Conservation (phyloP, 352 stramenopile species). For the Phytophthora foliorum region DNA sequence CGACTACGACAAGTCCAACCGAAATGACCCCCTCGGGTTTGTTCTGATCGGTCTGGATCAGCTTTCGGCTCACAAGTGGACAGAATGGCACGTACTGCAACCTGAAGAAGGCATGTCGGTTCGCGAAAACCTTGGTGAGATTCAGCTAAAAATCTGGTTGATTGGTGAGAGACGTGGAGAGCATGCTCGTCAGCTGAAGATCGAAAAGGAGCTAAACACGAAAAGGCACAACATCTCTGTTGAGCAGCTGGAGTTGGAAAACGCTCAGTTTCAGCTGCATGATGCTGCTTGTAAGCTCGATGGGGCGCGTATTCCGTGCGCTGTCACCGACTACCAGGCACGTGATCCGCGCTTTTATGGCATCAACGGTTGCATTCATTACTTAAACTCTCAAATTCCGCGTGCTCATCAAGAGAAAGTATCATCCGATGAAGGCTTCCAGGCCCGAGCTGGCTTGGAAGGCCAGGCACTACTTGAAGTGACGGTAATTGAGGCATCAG, state of each 20-base stretch:
- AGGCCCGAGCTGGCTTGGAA: slow-evolving; percentile 61
- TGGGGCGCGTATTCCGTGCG: slow-evolving; percentile 71
- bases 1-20: slow-evolving; percentile 62
- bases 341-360: slow-evolving; percentile 81
- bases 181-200: slow-evolving; percentile 53
- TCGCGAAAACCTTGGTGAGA: slow-evolving; percentile 56
- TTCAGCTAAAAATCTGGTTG: slow-evolving; percentile 63
- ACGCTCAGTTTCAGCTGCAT: slow-evolving; percentile 68
- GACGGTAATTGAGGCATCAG: slow-evolving; percentile 50
- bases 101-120: slow-evolving; percentile 56
- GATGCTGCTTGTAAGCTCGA: slow-evolving; percentile 78
- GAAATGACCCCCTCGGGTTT: slow-evolving; percentile 64
- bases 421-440: slow-evolving; percentile 70
- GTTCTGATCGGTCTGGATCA: slow-evolving; percentile 58
- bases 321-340: slow-evolving; percentile 66
- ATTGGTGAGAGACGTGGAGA: slow-evolving; percentile 74
- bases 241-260: slow-evolving; percentile 75
- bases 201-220: slow-evolving; percentile 60
- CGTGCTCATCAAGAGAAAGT: slow-evolving; percentile 63
- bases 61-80: slow-evolving; percentile 58
- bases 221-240: slow-evolving; percentile 72
- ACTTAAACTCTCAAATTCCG: slow-evolving; percentile 68
- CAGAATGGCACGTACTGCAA: slow-evolving; percentile 60
- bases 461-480: slow-evolving; percentile 71
- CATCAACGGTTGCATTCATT: slow-evolving; percentile 83